Percentiles rank a stretch among this genome's conserved stretches.
These are phyloP conservation scores for Aethionema arabicum DNA, from an alignment of 345 rosid genomes.

Conservation along the genomic window DNA sequence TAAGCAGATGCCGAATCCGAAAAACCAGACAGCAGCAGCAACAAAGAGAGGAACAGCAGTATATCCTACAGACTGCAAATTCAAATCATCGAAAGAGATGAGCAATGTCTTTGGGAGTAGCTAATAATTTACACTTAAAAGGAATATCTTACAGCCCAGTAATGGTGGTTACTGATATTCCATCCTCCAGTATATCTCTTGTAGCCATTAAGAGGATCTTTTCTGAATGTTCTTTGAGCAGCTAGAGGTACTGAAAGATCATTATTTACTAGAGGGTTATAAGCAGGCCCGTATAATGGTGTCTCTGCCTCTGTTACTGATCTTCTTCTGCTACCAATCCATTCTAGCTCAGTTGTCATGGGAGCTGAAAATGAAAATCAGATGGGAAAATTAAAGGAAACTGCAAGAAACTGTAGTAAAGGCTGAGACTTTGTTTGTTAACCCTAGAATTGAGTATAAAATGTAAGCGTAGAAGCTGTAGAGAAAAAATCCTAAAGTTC, in stretches of 20 bases:
- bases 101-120: not conserved
- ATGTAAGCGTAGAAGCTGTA: not conserved
- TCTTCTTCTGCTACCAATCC: conserved; percentile 33
- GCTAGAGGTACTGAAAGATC: conserved; percentile 60
- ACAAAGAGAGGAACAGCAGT: conserved; percentile 75
- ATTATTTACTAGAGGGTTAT: conserved; percentile 28
- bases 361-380: conserved; percentile 29
- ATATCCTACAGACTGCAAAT: conserved; percentile 78
- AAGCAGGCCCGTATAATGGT: conserved; percentile 50
- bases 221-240: conserved; percentile 73
- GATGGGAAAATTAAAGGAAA: conserved; percentile 11
- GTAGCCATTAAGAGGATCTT: conserved; percentile 80
- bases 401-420: not conserved
- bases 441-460: conserved; percentile 9
- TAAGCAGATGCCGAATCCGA: conserved; percentile 69
- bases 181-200: conserved; percentile 80
- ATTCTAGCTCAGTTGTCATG: conserved; percentile 32
- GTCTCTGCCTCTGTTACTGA: conserved; percentile 52
- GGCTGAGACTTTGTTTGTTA: conserved; percentile 6
- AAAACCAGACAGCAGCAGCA: conserved; percentile 68
- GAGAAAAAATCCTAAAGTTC: not conserved
- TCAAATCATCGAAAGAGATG: conserved; percentile 5
- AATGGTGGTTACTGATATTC: conserved; percentile 76
- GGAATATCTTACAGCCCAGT: conserved; percentile 81
- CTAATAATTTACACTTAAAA: not conserved